phyloP scores from a whole-genome alignment of 345 rosid species.

The Eutrema yunnanense region DNA sequence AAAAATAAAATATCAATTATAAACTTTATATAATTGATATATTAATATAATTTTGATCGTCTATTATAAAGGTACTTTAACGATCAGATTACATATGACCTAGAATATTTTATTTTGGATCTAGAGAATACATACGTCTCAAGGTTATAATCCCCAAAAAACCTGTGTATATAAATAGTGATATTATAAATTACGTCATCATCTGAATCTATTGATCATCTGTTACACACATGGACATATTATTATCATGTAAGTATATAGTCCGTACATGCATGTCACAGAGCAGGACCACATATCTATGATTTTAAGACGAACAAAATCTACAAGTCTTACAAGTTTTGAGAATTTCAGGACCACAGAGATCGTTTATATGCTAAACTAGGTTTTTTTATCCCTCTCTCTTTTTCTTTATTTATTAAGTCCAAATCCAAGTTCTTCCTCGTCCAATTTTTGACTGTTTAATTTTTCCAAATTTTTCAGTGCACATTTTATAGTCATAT shows the following conservation, averaged over 20 bases:
- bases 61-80: neutral
- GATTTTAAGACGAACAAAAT: conserved; percentile 1
- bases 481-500: neutral
- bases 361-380: conserved; percentile 2
- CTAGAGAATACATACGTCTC: neutral
- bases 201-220: neutral
- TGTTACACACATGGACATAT: neutral
- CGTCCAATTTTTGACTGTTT: neutral
- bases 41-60: neutral
- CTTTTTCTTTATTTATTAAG: neutral
- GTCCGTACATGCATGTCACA: conserved; percentile 28
- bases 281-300: conserved; percentile 26
- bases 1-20: too few relatives aligned
- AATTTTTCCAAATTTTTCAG: neutral
- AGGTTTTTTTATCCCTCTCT: neutral
- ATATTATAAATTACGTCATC: conserved; percentile 4
- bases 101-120: neutral
- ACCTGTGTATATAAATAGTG: neutral
- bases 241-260: neutral
- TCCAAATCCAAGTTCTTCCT: neutral
- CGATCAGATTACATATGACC: neutral
- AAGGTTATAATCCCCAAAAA: neutral
- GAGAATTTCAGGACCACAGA: conserved; percentile 22
- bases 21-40: too few relatives aligned
- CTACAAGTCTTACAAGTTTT: conserved; percentile 10